Base-by-base conservation (phyloP, 331 rosid species). In the Malus hybrid region DNA sequence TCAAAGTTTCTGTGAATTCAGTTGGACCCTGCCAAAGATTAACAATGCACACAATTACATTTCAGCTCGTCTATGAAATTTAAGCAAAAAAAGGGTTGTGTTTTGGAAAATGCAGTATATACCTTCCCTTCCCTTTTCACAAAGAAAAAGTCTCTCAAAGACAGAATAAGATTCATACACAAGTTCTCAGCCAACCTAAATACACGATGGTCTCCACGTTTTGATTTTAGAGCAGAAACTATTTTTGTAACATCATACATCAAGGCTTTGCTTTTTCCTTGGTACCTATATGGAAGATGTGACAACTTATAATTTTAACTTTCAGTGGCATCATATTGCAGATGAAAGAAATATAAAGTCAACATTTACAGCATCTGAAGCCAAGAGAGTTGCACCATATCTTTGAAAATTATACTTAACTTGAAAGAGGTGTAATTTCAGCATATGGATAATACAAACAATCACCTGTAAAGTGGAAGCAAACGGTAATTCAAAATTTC, bases 71-170 rank as follows among this genome's bases (percentile, higher is more conserved):
- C n/a, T 34, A 68, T 13, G 29, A 44, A 48, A 22, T 61, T 71
- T 58, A 62, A 57, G 62, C 24, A 19, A 29, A 77, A 63, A 76
- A 66, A 6, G 50, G 48, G 70, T 26, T 76, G 36, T 73, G 79
- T 78, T 73, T 82, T 56, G 44, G 66, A 81, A 85, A 85, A 36
- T 36, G 75, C 39, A 73, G 79, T 67, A 81, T 79, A 72, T 78
- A 91, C 99, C 97, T 94, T 94, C 64, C 97, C 97, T 81, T 94
- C 99, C 90, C 91, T 90, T 88, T 88, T 94, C 81, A 94, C 99
- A 13, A 79, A 77, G 89, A 94, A 94, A 84, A 94, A 94, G 73
- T 94, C 99, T 80, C 99, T 90, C 74, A 94, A 75, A 11, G 99
- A 87, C 80, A 92, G 89, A 82, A 94, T 85, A 79, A 92, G 90